Conservation (phyloP, 345 rosid species). For the Alliaria petiolata region DNA sequence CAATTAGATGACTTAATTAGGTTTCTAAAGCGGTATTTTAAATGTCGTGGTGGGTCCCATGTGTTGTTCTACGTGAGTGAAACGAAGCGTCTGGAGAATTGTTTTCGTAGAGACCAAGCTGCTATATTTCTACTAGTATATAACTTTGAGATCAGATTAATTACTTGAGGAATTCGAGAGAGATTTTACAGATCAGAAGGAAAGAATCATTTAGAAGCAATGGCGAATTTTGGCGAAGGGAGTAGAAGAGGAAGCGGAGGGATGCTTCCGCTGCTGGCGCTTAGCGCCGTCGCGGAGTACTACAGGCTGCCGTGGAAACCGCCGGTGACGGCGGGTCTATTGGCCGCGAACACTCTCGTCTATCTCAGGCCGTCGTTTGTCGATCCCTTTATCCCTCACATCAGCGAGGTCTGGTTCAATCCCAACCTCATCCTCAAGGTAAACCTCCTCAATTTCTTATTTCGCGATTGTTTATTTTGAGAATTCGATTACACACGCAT, state of each 20-base stretch:
- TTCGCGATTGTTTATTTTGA: background rate
- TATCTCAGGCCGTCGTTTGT: slow-evolving; percentile 72
- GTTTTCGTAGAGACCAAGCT: slow-evolving; percentile 23
- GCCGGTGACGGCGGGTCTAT: slow-evolving; percentile 79
- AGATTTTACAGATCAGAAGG: background rate
- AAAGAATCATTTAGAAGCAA: slow-evolving; percentile 11
- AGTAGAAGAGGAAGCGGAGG: slow-evolving; percentile 44
- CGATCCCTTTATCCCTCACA: slow-evolving; percentile 53
- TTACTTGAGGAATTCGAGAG: background rate
- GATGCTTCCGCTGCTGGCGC: slow-evolving; percentile 69
- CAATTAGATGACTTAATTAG: background rate
- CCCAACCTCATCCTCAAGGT: slow-evolving; percentile 90
- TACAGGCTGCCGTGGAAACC: slow-evolving; percentile 84
- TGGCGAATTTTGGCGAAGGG: slow-evolving; percentile 36
- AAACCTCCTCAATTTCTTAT: background rate
- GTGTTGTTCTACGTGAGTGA: background rate
- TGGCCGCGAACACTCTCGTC: slow-evolving; percentile 70
- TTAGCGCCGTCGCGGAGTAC: slow-evolving; percentile 70
- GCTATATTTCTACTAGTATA: no score
- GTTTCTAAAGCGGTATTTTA: background rate
- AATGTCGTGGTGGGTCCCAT: slow-evolving; percentile 9
- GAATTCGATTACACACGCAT: background rate
- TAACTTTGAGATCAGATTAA: background rate
- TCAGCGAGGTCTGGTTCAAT: slow-evolving; percentile 77
- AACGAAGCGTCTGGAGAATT: slow-evolving; percentile 23